Conservation (phyloP, 202 grass and related monocot species). For the Zizania palustris region DNA sequence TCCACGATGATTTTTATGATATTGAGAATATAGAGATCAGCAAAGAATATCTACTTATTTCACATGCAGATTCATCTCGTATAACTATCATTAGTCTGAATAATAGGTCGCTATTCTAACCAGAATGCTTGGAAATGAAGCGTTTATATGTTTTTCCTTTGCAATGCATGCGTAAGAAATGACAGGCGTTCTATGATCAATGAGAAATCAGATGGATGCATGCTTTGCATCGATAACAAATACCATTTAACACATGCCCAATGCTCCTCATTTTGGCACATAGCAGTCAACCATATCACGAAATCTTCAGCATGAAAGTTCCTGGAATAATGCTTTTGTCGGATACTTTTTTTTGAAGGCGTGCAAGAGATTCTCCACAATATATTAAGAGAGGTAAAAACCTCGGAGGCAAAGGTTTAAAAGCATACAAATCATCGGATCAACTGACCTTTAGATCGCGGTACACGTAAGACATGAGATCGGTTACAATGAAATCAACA, state of each 20-base stretch:
- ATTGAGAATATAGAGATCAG: conserved; percentile 12
- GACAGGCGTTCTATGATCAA: not conserved
- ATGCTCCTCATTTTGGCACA: conserved; percentile 16
- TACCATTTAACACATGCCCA: not conserved
- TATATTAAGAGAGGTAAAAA: too few relatives aligned
- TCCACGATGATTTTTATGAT: not conserved
- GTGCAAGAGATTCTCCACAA: too few relatives aligned
- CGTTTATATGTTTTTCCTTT: not conserved
- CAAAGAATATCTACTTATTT: not conserved
- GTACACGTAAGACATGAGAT: too few relatives aligned
- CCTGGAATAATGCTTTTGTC: not conserved
- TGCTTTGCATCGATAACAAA: conserved; percentile 16
- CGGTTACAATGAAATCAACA: too few relatives aligned
- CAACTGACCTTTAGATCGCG: too few relatives aligned
- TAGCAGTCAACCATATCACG: conserved; percentile 22
- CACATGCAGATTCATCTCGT: conserved; percentile 3
- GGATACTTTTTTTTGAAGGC: conserved; percentile 8
- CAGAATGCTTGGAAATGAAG: not conserved
- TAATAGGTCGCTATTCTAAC: not conserved
- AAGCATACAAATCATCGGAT: too few relatives aligned
- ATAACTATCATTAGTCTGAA: not conserved
- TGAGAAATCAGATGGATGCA: conserved; percentile 11
- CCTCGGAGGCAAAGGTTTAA: too few relatives aligned
- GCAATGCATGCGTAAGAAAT: conserved; percentile 9
- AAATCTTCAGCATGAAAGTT: not conserved